Conservation (phyloP, 1,139 yeast species). For the Wickerhamiella pararugosa region DNA sequence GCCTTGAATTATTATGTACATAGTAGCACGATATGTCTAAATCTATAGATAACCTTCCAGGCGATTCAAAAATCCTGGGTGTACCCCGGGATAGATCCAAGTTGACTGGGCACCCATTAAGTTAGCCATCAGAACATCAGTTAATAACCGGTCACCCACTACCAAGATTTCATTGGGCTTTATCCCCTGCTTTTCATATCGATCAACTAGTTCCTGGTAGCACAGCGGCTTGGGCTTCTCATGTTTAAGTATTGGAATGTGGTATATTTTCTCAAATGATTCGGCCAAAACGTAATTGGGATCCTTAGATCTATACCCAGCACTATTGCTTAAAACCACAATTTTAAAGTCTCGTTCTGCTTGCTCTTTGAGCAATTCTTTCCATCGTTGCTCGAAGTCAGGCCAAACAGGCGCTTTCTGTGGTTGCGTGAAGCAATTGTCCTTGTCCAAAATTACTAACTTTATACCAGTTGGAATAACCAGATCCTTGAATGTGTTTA, state of each 20-base stretch:
- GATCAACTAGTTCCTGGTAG: constrained; percentile 46
- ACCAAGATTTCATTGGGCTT: constrained; percentile 57
- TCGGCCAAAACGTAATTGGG: constrained; percentile 43
- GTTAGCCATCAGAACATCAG: constrained; percentile 89
- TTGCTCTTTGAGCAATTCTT: constrained; percentile 27
- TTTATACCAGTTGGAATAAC: constrained; percentile 38
- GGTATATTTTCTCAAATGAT: constrained; percentile 49
- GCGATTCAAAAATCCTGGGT: constrained; percentile 12
- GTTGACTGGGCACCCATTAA: constrained; percentile 78
- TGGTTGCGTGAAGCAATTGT: constrained; percentile 84
- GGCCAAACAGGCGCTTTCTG: constrained; percentile 74
- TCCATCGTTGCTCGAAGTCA: constrained; percentile 48
- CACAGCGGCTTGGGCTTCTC: constrained; percentile 85
- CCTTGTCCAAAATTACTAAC: constrained; percentile 84
- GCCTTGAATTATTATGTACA: background rate
- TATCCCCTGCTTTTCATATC: constrained; percentile 29
- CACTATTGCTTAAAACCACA: constrained; percentile 80
- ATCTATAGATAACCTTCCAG: constrained; percentile 6
- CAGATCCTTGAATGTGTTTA: constrained; percentile 51
- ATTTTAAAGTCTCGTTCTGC: constrained; percentile 29
- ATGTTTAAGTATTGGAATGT: constrained; percentile 67
- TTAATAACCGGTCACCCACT: constrained; percentile 79
- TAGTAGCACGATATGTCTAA: background rate
- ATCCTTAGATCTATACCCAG: constrained; percentile 71
- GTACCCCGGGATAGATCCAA: constrained; percentile 38